Base-by-base conservation (phyloP, 140 eudicot species). In the Bidens hawaiensis region DNA sequence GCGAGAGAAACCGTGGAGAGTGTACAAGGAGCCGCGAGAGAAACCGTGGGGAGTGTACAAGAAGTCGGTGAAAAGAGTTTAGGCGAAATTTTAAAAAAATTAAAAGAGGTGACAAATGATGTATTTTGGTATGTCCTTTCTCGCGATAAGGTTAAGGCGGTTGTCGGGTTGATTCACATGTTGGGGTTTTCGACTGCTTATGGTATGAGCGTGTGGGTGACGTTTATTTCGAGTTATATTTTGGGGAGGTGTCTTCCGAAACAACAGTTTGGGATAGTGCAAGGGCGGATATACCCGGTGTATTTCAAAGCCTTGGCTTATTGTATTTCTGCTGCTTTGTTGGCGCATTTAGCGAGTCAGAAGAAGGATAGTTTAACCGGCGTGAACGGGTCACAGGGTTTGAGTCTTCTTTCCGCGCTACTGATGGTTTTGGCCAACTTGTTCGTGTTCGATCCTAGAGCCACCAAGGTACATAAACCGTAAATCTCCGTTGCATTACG, bases 171-270 rank as follows among this genome's bases (percentile, higher is more conserved):
- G 71, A 6, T 78, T 41, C 91, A 87, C 14, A 74, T 87, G 78
- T 13, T 87, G 38, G 98, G 93, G 16, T 76, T 84, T 19, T 78
- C 95, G 12, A 62, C 67, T 13, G 91, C 89, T 9, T 91, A 80
- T 7, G 98, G 98, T 48, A 85, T 71, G 81, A 62, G 77, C 1
- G 57, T 82, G 45, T 91, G 96, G 94, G 83, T 91, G 17, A 87
- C 95, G 4, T 91, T 91, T 15, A 64, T 71, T 15, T 84, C 94
- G 21, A 84, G 93, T n/a, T 73, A 87, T 65, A 75, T 91, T 21
- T 74, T 91, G 17, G 85, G 93, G 0, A 42, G 83, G 41, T 76
- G 67, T 16, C 51, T 91, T 67, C 81, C 89, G 0, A 78, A 78
- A 59, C 80, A 80, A 16, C 95, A 84, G 65, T 85, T 87, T 64